phyloP scores from a whole-genome alignment of 2,329 filamentous ascomycete genomes.

The Ascomycota sp. region DNA sequence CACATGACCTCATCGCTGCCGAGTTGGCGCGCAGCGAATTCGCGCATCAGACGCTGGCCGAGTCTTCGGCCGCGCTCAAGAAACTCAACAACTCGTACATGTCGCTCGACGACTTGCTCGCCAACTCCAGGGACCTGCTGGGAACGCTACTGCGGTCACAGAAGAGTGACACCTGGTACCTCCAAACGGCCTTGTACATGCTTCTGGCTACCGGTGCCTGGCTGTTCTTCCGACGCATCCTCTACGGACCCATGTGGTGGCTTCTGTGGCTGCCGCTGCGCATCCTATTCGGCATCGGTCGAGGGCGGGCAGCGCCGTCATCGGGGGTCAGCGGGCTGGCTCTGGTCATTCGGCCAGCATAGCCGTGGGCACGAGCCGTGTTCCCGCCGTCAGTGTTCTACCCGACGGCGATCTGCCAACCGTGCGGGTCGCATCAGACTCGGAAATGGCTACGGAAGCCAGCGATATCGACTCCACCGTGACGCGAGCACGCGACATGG shows the following conservation, averaged over 20 bases:
- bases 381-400: neutral
- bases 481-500: constrained; percentile 33
- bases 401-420: constrained; percentile 26
- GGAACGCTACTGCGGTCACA: constrained; percentile 65
- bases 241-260: constrained; percentile 87
- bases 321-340: constrained; percentile 11
- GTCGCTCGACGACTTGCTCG: constrained; percentile 56
- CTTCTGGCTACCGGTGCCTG: constrained; percentile 59
- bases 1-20: constrained; percentile 67
- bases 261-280: constrained; percentile 67
- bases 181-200: constrained; percentile 75
- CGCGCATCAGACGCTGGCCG: constrained; percentile 69
- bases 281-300: constrained; percentile 38
- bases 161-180: constrained; percentile 96
- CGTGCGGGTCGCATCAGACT: constrained; percentile 19
- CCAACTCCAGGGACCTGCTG: constrained; percentile 54
- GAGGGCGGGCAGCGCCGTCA: constrained; percentile 31
- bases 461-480: constrained; percentile 19
- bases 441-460: constrained; percentile 5
- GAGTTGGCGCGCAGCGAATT: constrained; percentile 78
- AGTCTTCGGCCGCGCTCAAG: constrained; percentile 65
- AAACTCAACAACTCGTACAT: constrained; percentile 66
- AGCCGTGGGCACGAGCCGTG: constrained; percentile 6
- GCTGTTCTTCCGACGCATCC: constrained; percentile 63
- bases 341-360: constrained; percentile 11